Conservation (phyloP, 2,329 filamentous ascomycete genomes). For the Leptoxyphium fumago region DNA sequence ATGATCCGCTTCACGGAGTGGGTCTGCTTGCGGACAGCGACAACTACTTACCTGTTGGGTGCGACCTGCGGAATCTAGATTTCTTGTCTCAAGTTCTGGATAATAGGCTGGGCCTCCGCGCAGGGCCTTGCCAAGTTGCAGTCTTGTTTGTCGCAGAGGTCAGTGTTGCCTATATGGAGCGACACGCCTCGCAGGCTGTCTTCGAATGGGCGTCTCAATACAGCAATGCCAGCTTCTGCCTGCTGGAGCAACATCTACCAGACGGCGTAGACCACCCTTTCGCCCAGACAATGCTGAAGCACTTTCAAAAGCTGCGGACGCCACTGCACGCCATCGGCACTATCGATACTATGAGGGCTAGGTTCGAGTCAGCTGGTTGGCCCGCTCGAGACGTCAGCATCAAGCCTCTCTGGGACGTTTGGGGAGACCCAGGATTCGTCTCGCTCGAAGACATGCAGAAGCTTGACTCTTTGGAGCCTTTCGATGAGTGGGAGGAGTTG, state of each 20-base stretch:
- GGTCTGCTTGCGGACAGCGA: conserved; percentile 48
- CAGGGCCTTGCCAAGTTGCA: conserved; percentile 37
- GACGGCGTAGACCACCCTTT: conserved; percentile 69
- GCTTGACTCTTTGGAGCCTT: conserved; percentile 62
- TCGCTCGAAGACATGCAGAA: conserved; percentile 40
- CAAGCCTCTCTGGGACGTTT: conserved; percentile 67
- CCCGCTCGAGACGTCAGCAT: conserved; percentile 34
- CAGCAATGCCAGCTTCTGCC: conserved; percentile 61
- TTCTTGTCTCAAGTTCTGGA: conserved; percentile 46
- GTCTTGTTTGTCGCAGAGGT: conserved; percentile 73
- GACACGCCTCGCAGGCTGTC: conserved; percentile 54
- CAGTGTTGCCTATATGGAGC: conserved; percentile 80
- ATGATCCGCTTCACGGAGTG: conserved; percentile 8
- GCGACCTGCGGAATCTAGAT: conserved; percentile 57
- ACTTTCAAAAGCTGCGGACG: conserved; percentile 69
- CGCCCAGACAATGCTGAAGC: conserved; percentile 67
- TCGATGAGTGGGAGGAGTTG: conserved; percentile 96
- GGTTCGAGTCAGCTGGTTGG: conserved; percentile 62
- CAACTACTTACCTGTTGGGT: conserved; percentile 65
- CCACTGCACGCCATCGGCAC: conserved; percentile 58
- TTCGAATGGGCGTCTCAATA: conserved; percentile 65
- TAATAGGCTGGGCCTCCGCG: conserved; percentile 40
- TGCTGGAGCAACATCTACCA: conserved; percentile 76
- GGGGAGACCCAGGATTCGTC: conserved; percentile 57
- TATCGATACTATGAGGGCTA: conserved; percentile 46